phyloP scores from a whole-genome alignment of 495 filamentous ascomycete genomes.

The Staphylotrichum longicolle region DNA sequence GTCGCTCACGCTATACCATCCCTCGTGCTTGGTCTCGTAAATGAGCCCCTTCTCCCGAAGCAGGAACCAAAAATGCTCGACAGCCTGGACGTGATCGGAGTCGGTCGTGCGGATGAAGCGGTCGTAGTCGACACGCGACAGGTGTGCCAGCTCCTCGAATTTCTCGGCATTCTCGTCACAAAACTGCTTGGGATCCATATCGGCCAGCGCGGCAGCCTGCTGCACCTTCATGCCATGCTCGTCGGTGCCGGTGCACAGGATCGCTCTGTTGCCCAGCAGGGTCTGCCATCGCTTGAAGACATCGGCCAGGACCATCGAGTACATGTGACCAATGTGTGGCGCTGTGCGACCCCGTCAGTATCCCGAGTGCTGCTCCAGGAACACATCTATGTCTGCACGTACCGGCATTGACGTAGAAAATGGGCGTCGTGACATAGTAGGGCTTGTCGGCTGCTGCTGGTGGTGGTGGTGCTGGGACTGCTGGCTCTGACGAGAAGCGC shows the following conservation, averaged over 20 bases:
- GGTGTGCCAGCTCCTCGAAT: slow-evolving; percentile 67
- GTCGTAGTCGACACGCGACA: slow-evolving; percentile 67
- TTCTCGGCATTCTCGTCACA: slow-evolving; percentile 61
- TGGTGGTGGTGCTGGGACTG: slow-evolving; percentile 7
- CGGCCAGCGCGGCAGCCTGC: slow-evolving; percentile 68
- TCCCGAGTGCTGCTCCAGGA: not conserved
- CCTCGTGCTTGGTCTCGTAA: slow-evolving; percentile 81
- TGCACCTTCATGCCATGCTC: slow-evolving; percentile 99
- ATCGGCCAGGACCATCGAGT: slow-evolving; percentile 87
- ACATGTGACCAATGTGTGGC: slow-evolving; percentile 93
- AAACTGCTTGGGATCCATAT: slow-evolving; percentile 49
- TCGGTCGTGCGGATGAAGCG: slow-evolving; percentile 92
- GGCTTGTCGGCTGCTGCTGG: slow-evolving; percentile 59
- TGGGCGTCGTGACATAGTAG: slow-evolving; percentile 93
- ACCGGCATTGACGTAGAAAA: slow-evolving; percentile 99
- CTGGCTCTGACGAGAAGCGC: slow-evolving; percentile 15
- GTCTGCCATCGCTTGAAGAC: slow-evolving; percentile 89
- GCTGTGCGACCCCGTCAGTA: slow-evolving; percentile 49
- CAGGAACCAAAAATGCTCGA: slow-evolving; percentile 86
- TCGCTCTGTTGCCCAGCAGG: slow-evolving; percentile 64
- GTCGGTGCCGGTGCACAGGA: slow-evolving; percentile 90
- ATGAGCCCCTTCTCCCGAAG: slow-evolving; percentile 74
- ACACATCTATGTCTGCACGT: slow-evolving; percentile 25
- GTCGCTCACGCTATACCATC: slow-evolving; percentile 96
- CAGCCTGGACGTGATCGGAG: slow-evolving; percentile 73